Evolutionary conservation across 352 stramenopile species (phyloP).

Genomic region (Thraustochytrium sp.): DNA sequence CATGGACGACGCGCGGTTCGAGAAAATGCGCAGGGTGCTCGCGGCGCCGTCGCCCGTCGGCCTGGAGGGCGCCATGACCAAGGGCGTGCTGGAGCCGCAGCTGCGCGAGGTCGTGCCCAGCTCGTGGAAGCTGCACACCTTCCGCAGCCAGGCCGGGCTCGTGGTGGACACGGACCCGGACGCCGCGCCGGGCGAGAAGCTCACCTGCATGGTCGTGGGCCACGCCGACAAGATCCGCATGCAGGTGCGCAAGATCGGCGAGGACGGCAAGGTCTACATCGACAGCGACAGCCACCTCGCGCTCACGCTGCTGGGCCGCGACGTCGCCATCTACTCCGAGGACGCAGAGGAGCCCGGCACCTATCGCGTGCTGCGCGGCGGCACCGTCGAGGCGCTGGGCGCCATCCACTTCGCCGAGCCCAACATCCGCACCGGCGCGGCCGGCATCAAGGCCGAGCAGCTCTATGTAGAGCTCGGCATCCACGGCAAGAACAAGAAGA

Average conservation of each 20-base stretch:
- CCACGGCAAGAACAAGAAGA: constrained; percentile 32
- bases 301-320: constrained; percentile 29
- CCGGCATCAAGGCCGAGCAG: constrained; percentile 32
- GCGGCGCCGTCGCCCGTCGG: constrained; percentile 21
- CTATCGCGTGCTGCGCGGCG: constrained; percentile 6
- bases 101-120: not conserved
- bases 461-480: constrained; percentile 42
- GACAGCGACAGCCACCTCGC: constrained; percentile 41
- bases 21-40: not conserved
- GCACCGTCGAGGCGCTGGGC: constrained; percentile 38
- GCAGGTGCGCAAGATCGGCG: constrained; percentile 32
- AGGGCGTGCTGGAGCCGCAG: not conserved
- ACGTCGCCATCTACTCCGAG: constrained; percentile 26
- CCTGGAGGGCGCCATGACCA: constrained; percentile 22
- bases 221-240: constrained; percentile 44
- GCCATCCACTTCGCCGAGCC: constrained; percentile 43
- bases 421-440: not conserved
- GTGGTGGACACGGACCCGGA: constrained; percentile 38
- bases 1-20: constrained; percentile 23
- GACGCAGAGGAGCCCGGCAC: not conserved
- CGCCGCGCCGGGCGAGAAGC: not conserved
- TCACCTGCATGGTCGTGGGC: constrained; percentile 41
- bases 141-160: constrained; percentile 3
- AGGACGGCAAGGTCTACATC: constrained; percentile 44
- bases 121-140: constrained; percentile 33